Evolutionary conservation across 495 filamentous ascomycete species (phyloP).

Genomic region (Cercophora samala): DNA sequence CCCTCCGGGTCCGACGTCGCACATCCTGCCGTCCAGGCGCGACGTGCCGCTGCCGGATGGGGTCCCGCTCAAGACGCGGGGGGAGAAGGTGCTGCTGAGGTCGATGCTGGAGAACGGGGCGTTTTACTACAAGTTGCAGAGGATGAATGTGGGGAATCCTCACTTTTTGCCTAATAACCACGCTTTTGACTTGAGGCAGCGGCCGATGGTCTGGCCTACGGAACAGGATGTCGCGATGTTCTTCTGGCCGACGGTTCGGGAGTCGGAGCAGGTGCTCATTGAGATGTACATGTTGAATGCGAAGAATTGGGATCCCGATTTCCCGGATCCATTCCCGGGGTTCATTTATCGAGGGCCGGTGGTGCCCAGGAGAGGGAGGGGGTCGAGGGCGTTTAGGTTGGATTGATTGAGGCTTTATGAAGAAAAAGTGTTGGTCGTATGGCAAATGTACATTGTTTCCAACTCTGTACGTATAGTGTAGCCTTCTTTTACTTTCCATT

Average conservation of each 20-base stretch:
- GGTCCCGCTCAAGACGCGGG: neutral
- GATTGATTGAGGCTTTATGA: neutral
- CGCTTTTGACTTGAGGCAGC: no score
- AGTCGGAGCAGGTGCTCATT: neutral
- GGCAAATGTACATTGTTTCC: no score
- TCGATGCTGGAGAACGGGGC: neutral
- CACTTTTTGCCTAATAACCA: no score
- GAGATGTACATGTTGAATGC: neutral
- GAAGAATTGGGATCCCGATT: neutral
- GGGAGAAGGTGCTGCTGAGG: neutral
- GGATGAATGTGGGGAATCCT: no score
- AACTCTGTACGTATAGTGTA: no score
- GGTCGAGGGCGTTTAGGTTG: neutral
- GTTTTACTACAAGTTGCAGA: neutral
- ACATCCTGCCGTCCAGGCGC: no score
- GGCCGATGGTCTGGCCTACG: no score
- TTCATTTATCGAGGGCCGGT: neutral
- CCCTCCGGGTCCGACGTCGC: no score
- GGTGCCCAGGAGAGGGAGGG: neutral
- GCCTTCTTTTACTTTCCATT: no score
- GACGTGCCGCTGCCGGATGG: no score
- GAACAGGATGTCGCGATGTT: neutral
- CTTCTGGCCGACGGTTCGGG: neutral
- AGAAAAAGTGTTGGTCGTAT: no score
- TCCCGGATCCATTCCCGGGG: no score